Conservation (phyloP, 2,329 filamentous ascomycete genomes). For the Trichophyton schoenleinii region DNA sequence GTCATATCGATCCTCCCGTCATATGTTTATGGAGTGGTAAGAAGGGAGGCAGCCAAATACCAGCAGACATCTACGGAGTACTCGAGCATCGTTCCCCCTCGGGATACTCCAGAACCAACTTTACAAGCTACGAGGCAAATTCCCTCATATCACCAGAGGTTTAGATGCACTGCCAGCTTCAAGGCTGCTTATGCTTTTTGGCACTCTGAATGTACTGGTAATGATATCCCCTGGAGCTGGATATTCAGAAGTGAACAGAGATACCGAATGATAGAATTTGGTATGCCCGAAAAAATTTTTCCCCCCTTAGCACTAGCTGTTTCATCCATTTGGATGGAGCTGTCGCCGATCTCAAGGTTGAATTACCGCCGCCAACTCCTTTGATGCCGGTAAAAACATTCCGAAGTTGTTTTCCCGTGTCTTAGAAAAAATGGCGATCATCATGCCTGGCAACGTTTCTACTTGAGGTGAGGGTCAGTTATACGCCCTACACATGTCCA, state of each 20-base stretch:
- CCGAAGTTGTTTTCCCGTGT: neutral
- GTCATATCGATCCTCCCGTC: neutral
- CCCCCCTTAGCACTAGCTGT: neutral
- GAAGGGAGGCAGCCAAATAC: neutral
- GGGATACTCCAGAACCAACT: neutral
- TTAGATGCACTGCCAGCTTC: neutral
- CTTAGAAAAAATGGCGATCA: neutral
- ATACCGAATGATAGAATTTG: neutral
- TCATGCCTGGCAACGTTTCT: neutral
- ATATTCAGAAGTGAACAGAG: neutral
- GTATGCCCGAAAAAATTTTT: neutral
- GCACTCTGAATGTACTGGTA: too few relatives aligned
- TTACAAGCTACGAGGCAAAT: neutral
- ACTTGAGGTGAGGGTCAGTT: neutral
- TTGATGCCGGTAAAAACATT: neutral
- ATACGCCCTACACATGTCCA: neutral
- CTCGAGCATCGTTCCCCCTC: neutral
- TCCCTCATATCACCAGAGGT: too few relatives aligned
- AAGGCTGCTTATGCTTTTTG: neutral
- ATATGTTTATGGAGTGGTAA: neutral
- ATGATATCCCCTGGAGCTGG: too few relatives aligned
- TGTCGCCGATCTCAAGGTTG: neutral
- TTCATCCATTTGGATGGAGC: neutral
- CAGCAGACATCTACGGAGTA: neutral
- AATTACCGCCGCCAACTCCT: neutral